Base-by-base conservation (phyloP, 495 filamentous ascomycete genomes). In the Entonaema liquescens region DNA sequence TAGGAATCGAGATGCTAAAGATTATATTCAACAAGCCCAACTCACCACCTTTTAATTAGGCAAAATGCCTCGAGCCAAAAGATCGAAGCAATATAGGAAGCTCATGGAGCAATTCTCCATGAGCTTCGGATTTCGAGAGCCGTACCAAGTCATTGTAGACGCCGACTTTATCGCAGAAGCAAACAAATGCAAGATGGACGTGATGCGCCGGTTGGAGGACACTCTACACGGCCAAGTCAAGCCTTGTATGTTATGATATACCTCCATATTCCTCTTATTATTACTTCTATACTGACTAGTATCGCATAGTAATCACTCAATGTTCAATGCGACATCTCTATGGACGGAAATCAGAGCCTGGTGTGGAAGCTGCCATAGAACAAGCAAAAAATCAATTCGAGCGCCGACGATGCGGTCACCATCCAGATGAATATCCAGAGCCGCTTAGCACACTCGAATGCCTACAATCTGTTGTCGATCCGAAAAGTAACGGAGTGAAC, bases 41-140 rank as follows among this genome's bases (percentile, higher is more conserved):
- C 38, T 19, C 7, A 52, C 3, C 15, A 50, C 6, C 26, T 59
- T 17, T 35, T 7, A 23, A 59, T 62, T 42, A 71, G 62, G 73
- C 56, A 87, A 77, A 67, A 97, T 97, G 93, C 75, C 75, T 62
- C 88, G 91, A 75, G 94, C 92, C 64, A 98, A 98, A 79, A 89
- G 95, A 68, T 90, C 92, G 6, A 99, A 98, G 83, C 91, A 93
- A 78, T 99, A 98, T 81, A 90, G 93, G 76, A 97, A 97, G 89
- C 87, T 98, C 64, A 98, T 99, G 93, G 88, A 92, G 72, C 89
- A 94, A 75, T 98, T 93, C 88, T 87, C 88, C 74, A 83, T 93
- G 67, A 87, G 85, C 53, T 96, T 94, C 70, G 90, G 90, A 23
- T 97, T 97, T 79, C 92, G 94, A 61, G 92, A 94, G 77, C 93